Conservation (phyloP, 1,284 basidiomycete species). For the Leccinum insolens region DNA sequence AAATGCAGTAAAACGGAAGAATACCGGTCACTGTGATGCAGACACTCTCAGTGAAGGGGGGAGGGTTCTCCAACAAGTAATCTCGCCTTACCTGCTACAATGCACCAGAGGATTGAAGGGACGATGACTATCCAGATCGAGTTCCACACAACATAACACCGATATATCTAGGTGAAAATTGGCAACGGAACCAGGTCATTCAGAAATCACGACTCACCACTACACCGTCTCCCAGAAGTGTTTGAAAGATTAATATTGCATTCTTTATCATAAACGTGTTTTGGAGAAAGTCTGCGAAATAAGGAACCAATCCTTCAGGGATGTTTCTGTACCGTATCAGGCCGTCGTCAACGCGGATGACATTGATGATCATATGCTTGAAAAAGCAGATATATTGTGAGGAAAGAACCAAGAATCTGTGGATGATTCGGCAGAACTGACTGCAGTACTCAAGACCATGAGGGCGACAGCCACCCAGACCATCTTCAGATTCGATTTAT, state of each 20-base stretch:
- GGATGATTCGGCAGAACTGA: conserved; percentile 1
- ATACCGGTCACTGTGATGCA: conserved; percentile 10
- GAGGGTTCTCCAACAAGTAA: neutral
- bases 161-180: conserved; percentile 28
- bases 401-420: neutral
- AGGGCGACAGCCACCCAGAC: conserved; percentile 10
- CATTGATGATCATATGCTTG: conserved; percentile 28
- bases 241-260: conserved; percentile 25
- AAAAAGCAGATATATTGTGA: neutral
- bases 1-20: conserved; percentile 15
- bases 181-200: neutral
- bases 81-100: conserved; percentile 6
- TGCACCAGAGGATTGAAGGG: conserved; percentile 29
- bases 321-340: conserved; percentile 23
- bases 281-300: conserved; percentile 22
- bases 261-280: conserved; percentile 27
- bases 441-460: conserved; percentile 15
- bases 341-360: conserved; percentile 25
- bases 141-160: conserved; percentile 33
- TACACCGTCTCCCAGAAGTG: conserved; percentile 23
- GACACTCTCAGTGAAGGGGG: neutral
- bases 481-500: neutral
- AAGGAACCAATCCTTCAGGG: conserved; percentile 23
- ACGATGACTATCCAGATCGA: conserved; percentile 23
- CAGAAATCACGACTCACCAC: conserved; percentile 17